phyloP scores from a whole-genome alignment of 768 basidiomycete genomes.

The Jaapia argillacea region DNA sequence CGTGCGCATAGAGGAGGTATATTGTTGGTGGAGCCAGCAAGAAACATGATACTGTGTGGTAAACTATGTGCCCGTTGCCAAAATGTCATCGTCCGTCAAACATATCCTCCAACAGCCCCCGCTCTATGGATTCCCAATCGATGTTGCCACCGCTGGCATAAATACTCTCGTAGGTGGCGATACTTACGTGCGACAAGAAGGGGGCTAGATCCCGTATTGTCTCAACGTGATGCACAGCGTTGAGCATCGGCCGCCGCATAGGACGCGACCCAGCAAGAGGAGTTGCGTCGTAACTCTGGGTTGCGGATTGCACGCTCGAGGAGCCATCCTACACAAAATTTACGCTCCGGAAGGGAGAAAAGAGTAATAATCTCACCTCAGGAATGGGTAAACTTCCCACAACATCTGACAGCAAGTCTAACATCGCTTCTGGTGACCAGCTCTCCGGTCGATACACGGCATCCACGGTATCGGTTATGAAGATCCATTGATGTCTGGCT shows the following conservation, averaged over 20 bases:
- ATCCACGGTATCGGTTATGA: constrained; percentile 95
- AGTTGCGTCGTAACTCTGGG: no score
- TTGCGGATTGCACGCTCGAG: no score
- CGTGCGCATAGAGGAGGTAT: no score
- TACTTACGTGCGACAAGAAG: constrained; percentile 87
- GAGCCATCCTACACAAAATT: no score
- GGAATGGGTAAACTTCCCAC: constrained; percentile 54
- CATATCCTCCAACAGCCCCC: constrained; percentile 73
- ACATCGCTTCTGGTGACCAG: constrained; percentile 77
- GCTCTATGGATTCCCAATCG: constrained; percentile 88
- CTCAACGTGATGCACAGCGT: constrained; percentile 59
- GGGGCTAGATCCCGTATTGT: constrained; percentile 80
- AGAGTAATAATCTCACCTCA: constrained; percentile 17
- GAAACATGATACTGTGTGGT: no score
- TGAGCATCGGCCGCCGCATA: constrained; percentile 70
- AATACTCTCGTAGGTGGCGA: constrained; percentile 82
- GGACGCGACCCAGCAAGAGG: constrained; percentile 23
- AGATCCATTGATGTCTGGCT: constrained; percentile 98
- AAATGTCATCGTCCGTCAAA: constrained; percentile 85
- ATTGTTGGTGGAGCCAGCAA: no score
- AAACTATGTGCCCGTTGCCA: no score
- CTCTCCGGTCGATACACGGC: constrained; percentile 82
- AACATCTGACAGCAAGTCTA: constrained; percentile 85
- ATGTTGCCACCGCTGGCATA: constrained; percentile 75
- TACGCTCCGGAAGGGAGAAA: neutral